Evolutionary conservation across 495 filamentous ascomycete species (phyloP).

Genomic region (Tetracladium setigerum): DNA sequence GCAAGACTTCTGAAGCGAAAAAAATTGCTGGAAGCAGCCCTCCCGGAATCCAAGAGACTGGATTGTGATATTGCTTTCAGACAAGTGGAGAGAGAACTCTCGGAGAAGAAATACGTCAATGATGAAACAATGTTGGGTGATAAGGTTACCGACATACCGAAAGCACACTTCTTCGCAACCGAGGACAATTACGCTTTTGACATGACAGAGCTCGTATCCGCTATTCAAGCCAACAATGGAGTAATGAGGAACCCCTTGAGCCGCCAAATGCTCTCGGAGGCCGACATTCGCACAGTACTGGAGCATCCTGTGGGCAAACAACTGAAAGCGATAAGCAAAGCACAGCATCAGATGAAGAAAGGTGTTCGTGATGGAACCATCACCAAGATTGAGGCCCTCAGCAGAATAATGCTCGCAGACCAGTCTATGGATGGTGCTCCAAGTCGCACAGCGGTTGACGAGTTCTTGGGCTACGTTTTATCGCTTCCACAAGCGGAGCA

Average conservation of each 20-base stretch:
- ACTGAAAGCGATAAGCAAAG: conserved; percentile 19
- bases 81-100: conserved; percentile 22
- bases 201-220: conserved; percentile 27
- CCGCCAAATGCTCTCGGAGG: conserved; percentile 21
- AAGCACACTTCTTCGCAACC: conserved; percentile 18
- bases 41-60: neutral
- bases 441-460: conserved; percentile 26
- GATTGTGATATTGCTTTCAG: conserved; percentile 10
- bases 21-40: neutral
- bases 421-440: conserved; percentile 16
- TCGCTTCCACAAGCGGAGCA: conserved; percentile 29
- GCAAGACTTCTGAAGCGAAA: neutral
- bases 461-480: conserved; percentile 26
- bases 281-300: conserved; percentile 24
- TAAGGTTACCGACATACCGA: conserved; percentile 19
- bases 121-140: conserved; percentile 27
- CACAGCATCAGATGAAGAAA: conserved; percentile 26
- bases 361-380: conserved; percentile 29
- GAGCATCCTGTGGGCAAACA: conserved; percentile 23
- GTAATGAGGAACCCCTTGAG: conserved; percentile 29
- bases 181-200: conserved; percentile 36
- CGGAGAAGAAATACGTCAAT: conserved; percentile 23
- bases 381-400: conserved; percentile 23
- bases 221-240: conserved; percentile 11
- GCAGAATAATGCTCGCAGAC: conserved; percentile 22